These are phyloP conservation scores for Beta macrorhiza DNA, from an alignment of 179 eudicot species.

Conservation along the genomic window DNA sequence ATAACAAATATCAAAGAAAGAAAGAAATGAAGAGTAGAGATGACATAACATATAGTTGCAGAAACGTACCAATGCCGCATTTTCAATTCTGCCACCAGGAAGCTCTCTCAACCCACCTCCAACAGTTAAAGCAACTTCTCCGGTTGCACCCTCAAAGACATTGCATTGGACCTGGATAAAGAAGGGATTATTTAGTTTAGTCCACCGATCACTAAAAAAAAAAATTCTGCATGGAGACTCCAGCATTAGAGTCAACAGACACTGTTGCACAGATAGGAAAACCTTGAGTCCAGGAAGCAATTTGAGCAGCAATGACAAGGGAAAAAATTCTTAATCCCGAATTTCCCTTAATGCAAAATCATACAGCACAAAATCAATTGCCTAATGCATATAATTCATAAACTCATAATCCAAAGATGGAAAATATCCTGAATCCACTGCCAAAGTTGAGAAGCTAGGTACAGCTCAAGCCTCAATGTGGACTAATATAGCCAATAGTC, in stretches of 20 bases:
- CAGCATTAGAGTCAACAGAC: background rate
- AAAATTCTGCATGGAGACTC: slow-evolving; percentile 4
- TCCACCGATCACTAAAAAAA: slow-evolving; percentile 8
- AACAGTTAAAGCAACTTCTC: slow-evolving; percentile 88
- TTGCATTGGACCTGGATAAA: slow-evolving; percentile 71
- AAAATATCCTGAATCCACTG: background rate
- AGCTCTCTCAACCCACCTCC: slow-evolving; percentile 92
- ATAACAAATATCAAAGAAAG: background rate
- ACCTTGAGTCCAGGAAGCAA: background rate
- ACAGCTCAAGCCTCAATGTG: background rate
- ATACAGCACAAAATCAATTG: background rate
- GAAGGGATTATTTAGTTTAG: slow-evolving; percentile 12
- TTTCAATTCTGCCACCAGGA: slow-evolving; percentile 72
- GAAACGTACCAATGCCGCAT: slow-evolving; percentile 80
- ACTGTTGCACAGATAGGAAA: slow-evolving; percentile 1
- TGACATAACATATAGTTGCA: slow-evolving; percentile 1
- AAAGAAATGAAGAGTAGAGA: background rate
- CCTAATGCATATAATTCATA: background rate
- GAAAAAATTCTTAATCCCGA: background rate
- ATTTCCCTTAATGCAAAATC: background rate
- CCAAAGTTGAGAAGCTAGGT: background rate
- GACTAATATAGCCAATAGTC: background rate
- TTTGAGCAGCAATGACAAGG: slow-evolving; percentile 4
- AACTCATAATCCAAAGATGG: background rate
- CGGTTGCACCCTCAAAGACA: slow-evolving; percentile 91